Evolutionary conservation across 2,329 filamentous ascomycete genomes (phyloP), one percentile per base, ranked within the genome.

Genomic region (Eutypa lata): DNA sequence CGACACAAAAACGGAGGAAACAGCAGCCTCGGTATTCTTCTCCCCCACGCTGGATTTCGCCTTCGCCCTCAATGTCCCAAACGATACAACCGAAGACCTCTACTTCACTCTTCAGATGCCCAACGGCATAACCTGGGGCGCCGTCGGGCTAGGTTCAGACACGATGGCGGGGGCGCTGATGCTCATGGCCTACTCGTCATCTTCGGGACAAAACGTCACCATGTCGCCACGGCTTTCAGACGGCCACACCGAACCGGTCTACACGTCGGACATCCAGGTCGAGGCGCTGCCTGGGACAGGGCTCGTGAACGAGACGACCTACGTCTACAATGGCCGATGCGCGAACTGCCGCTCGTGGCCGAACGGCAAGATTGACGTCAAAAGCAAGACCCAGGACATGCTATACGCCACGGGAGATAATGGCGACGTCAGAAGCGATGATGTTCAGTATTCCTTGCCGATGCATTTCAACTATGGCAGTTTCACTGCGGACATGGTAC

Each of bases 41-140:
- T 59, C 64, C 2, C 65, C 63, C 1, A 31, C 54, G 5, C 49
- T 49, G 10, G 65, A 69, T 49, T 73, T 73, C 2, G 88, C 87
- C 7, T 78, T 81, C 53, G 83, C 82, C 19, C 63, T 96, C 10
- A 91, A 96, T 67, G 75, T 96, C 44, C 89, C 92, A 53, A 93
- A 86, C 67, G 88, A 76, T 52, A 70, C 71, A 22, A 59, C 68
- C 24, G 73, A 71, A 44, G 73, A 82, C 58, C 62, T 84, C 38
- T 83, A 76, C 68, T 81, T 84, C 65, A 76, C 76, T n/a, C 59
- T 85, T 16, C 74, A 76, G 53, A 76, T 78, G 38, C 72, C 76
- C 28, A 68, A 65, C 37, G 63, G 65, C 10, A 68, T 73, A 37
- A 74, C 76, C 35, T 86, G 80, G 80, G 75, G 75, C 42, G 79